Evolutionary conservation across 2,329 filamentous ascomycete genomes (phyloP).

Genomic region (Macrophomina tecta): DNA sequence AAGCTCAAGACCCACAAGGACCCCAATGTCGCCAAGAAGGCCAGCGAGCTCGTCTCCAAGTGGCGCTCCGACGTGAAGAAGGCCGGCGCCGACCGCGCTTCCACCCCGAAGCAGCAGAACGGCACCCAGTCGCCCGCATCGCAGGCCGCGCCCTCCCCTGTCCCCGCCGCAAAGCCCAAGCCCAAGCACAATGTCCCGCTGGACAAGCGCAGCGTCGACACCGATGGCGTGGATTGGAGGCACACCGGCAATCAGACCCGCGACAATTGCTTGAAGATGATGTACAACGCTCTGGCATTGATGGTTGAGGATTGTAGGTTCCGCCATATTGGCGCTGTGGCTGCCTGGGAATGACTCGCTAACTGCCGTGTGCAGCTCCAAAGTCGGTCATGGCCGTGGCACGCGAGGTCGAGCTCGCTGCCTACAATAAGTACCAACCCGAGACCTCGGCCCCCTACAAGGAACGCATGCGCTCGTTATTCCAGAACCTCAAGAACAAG

Average conservation of each 20-base stretch:
- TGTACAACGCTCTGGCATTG: constrained; percentile 90
- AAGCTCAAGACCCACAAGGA: constrained; percentile 84
- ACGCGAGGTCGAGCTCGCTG: constrained; percentile 77
- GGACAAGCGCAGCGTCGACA: constrained; percentile 80
- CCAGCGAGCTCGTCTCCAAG: constrained; percentile 82
- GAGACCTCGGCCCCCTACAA: constrained; percentile 76
- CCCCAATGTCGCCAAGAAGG: constrained; percentile 71
- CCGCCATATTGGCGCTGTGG: constrained; percentile 7
- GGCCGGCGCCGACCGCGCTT: constrained; percentile 49
- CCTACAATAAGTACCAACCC: constrained; percentile 71
- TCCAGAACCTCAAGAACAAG: constrained; percentile 93
- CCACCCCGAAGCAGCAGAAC: constrained; percentile 54
- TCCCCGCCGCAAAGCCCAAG: constrained; percentile 56
- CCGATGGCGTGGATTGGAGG: constrained; percentile 79
- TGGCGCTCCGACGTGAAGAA: constrained; percentile 81
- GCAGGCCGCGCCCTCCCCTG: constrained; percentile 53
- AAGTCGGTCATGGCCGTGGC: constrained; percentile 70
- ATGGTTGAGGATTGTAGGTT: constrained; percentile 63
- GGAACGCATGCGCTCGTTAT: constrained; percentile 88
- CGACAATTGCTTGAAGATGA: constrained; percentile 84
- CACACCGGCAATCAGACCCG: constrained; percentile 76
- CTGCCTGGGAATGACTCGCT: neutral
- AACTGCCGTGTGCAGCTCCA: constrained; percentile 49
- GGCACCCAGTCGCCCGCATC: constrained; percentile 49
- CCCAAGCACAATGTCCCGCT: constrained; percentile 63